These are phyloP conservation scores for Fusarium sp. DNA, from an alignment of 2,329 filamentous ascomycete genomes.

Conservation along the genomic window DNA sequence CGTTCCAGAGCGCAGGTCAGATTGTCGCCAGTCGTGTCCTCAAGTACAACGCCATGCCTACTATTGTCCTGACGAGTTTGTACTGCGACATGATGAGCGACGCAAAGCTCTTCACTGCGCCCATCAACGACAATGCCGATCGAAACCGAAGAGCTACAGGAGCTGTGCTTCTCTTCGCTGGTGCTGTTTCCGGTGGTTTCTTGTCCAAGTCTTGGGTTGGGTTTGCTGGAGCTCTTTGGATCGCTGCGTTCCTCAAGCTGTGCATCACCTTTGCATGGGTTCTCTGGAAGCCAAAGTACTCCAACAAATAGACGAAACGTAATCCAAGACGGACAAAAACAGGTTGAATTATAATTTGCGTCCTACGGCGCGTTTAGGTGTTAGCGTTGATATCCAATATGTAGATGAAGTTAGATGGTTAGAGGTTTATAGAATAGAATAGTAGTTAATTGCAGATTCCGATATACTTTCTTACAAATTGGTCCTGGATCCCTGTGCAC, in stretches of 20 bases:
- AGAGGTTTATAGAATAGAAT: not conserved
- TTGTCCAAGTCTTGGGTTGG: constrained; percentile 43
- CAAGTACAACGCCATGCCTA: constrained; percentile 43
- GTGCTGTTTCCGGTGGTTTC: constrained; percentile 39
- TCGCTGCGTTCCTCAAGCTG: constrained; percentile 40
- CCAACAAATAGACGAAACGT: not conserved
- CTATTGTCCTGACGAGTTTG: constrained; percentile 40
- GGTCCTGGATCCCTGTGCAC: not conserved
- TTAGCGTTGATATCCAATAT: not conserved
- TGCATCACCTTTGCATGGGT: constrained; percentile 35
- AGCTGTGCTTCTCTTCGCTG: constrained; percentile 35
- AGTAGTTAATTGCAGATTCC: not conserved
- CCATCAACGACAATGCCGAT: constrained; percentile 39
- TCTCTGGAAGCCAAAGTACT: constrained; percentile 39
- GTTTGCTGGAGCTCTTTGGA: constrained; percentile 42
- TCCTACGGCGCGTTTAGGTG: accelerated
- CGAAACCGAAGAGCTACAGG: constrained; percentile 34
- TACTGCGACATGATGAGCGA: constrained; percentile 45
- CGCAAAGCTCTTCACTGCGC: constrained; percentile 38
- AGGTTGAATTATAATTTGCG: no score
- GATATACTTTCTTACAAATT: accelerated
- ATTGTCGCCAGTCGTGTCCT: constrained; percentile 41
- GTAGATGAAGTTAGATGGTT: not conserved
- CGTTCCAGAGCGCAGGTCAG: constrained; percentile 42
- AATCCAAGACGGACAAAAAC: not conserved